Evolutionary conservation across 345 rosid genomes (phyloP), one percentile per base, ranked within the genome.

Genomic region (Cardamine occulta): DNA sequence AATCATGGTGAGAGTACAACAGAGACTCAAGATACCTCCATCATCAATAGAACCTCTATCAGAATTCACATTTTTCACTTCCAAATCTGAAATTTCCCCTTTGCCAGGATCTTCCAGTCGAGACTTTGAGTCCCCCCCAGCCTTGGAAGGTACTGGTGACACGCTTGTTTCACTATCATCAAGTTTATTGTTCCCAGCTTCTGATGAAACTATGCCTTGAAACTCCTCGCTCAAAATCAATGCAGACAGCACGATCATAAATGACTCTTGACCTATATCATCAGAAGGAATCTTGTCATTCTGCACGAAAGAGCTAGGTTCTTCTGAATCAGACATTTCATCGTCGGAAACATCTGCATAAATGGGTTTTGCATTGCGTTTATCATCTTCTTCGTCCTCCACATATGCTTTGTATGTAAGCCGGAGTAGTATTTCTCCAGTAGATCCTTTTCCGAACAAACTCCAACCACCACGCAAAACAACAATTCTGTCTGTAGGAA

Each of bases 371-470:
- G 80, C 84, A 53, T 66, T 77, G 49, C 80, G 49, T 54, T 77
- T 84, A 72, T 89, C 96, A 77, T 95, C 98, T 74, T 92, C 99
- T 85, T 92, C 99, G 66, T 95, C 99, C 84, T 95, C 98, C 70
- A 92, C 98, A 72, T 92, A 95, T 57, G 87, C 97, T 86, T 95
- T 95, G 80, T 92, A 95, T 51, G 98, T 95, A 54, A 95, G 89
- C 71, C 99, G 88, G 74, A 95, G 89, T 40, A 90, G 79, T 70
- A 95, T 74, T 82, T 92, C 97, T 66, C 99, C 99, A 21, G 90
- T 70, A 76, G 96, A 85, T 26, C 94, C 80, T 73, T 87, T 91
- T 59, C 93, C 67, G 17, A 90, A 84, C 68, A 86, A 62, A 82
- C 89, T 91, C 99, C 94, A 90, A 37, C 93, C 90, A 60, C 93